Percentiles rank a stretch among this genome's conserved stretches.
These are phyloP conservation scores for Exophiala sp. DNA, from an alignment of 2,329 filamentous ascomycete species.

Conservation along the genomic window DNA sequence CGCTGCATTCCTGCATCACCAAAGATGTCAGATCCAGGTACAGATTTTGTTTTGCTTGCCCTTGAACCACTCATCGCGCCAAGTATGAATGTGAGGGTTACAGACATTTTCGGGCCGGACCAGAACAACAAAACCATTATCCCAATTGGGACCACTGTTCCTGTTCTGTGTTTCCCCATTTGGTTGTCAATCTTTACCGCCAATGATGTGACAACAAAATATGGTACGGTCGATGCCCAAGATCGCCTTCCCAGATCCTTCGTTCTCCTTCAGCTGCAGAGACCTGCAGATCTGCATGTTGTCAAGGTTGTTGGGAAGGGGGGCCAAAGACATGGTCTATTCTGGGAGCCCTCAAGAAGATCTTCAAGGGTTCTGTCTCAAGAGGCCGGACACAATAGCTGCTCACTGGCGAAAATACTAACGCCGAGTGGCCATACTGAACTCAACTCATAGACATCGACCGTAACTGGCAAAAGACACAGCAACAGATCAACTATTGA, in stretches of 20 bases:
- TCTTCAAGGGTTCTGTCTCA: not conserved
- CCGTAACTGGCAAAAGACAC: not conserved
- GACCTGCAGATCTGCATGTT: conserved; percentile 1
- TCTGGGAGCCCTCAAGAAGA: not conserved
- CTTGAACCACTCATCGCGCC: conserved; percentile 17
- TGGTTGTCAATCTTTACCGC: conserved; percentile 10
- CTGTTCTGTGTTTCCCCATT: conserved; percentile 13
- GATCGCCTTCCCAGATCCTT: not conserved
- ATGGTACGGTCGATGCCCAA: not conserved
- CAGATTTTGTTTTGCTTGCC: conserved; percentile 1
- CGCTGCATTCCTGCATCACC: not conserved
- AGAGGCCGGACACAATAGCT: not conserved
- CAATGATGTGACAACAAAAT: conserved; percentile 7
- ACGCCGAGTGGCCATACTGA: not conserved
- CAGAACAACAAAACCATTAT: conserved; percentile 9
- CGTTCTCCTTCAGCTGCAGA: not conserved
- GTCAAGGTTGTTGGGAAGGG: not conserved
- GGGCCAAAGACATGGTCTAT: not conserved
- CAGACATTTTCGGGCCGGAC: conserved; percentile 4
- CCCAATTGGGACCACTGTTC: conserved; percentile 4
- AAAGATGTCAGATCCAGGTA: conserved; percentile 2
- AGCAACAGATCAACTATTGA: not conserved
- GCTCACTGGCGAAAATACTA: not conserved
- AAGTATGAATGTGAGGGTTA: conserved; percentile 6
- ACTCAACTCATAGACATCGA: not conserved